A percentile compares a stretch with the other conserved stretches of the same genome.
Conservation (phyloP, 495 filamentous ascomycete species). For the Emericellopsis terricola region DNA sequence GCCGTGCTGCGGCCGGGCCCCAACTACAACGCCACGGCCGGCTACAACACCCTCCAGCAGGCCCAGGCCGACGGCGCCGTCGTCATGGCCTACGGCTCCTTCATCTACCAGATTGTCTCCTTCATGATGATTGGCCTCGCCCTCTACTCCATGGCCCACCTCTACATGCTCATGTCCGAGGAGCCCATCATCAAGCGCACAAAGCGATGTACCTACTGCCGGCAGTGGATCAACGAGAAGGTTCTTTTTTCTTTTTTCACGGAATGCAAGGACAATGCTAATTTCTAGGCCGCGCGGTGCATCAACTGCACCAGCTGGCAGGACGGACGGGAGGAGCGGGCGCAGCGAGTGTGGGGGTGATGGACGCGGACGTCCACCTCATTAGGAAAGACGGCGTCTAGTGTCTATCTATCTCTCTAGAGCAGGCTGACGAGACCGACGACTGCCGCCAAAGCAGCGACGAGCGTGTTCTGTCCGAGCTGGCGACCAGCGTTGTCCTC, state of each 20-base stretch:
- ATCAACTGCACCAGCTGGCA: slow-evolving; percentile 61
- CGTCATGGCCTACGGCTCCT: slow-evolving; percentile 50
- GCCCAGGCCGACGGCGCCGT: slow-evolving; percentile 54
- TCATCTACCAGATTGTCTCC: slow-evolving; percentile 46
- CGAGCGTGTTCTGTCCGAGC: slow-evolving; percentile 12
- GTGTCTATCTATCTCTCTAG: background rate
- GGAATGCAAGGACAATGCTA: background rate
- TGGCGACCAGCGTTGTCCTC: too few relatives aligned
- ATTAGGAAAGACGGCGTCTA: background rate
- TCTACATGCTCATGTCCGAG: slow-evolving; percentile 40
- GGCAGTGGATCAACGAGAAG: slow-evolving; percentile 46
- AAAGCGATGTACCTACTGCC: slow-evolving; percentile 55
- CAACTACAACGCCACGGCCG: slow-evolving; percentile 18
- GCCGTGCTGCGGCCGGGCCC: slow-evolving; percentile 41
- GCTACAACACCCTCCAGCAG: slow-evolving; percentile 52
- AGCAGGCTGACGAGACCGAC: slow-evolving; percentile 10
- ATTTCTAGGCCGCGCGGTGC: slow-evolving; percentile 38
- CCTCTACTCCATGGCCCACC: slow-evolving; percentile 45
- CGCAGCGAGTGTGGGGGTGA: background rate
- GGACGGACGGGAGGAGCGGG: slow-evolving; percentile 49
- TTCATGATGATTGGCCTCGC: slow-evolving; percentile 48
- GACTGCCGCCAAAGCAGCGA: slow-evolving; percentile 11
- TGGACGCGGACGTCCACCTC: too few relatives aligned
- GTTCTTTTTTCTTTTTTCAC: slow-evolving; percentile 15
- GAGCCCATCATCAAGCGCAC: slow-evolving; percentile 55